Percentiles rank a stretch among this genome's conserved stretches.
phyloP scores from a whole-genome alignment of 495 filamentous ascomycete species.

The Penicillium verhagenii region DNA sequence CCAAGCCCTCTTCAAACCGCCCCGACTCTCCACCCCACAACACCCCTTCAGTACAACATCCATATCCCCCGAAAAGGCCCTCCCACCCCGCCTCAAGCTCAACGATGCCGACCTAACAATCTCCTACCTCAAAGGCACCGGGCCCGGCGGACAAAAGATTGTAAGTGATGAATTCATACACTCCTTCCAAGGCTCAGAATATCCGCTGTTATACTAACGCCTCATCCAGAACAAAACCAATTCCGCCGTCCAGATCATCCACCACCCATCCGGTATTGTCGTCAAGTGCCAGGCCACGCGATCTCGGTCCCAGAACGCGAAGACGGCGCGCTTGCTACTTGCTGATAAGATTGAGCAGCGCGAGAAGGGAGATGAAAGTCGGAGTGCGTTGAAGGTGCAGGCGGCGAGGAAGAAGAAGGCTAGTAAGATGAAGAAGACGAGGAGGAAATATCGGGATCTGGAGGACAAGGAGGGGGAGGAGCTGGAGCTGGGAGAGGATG shows the following conservation, averaged over 20 bases:
- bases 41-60: conserved; percentile 31
- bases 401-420: conserved; percentile 61
- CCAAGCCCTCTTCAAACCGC: background rate
- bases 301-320: conserved; percentile 83
- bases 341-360: conserved; percentile 73
- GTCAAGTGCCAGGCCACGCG: conserved; percentile 91
- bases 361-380: conserved; percentile 58
- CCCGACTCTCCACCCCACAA: background rate
- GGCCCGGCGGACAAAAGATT: conserved; percentile 96
- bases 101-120: conserved; percentile 77
- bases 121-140: conserved; percentile 85
- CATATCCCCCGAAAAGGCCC: conserved; percentile 43
- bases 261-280: conserved; percentile 84
- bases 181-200: background rate
- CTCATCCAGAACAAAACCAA: conserved; percentile 85
- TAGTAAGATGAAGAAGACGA: conserved; percentile 63
- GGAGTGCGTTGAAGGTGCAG: conserved; percentile 54
- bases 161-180: no score
- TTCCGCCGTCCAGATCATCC: conserved; percentile 90
- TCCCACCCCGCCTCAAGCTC: conserved; percentile 75
- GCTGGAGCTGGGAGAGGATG: background rate
- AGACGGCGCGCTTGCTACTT: conserved; percentile 74
- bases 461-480: conserved; percentile 41
- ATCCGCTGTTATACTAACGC: background rate
- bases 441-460: conserved; percentile 60